Conservation (phyloP, 768 basidiomycete species). For the Paxillus rubicundulus region DNA sequence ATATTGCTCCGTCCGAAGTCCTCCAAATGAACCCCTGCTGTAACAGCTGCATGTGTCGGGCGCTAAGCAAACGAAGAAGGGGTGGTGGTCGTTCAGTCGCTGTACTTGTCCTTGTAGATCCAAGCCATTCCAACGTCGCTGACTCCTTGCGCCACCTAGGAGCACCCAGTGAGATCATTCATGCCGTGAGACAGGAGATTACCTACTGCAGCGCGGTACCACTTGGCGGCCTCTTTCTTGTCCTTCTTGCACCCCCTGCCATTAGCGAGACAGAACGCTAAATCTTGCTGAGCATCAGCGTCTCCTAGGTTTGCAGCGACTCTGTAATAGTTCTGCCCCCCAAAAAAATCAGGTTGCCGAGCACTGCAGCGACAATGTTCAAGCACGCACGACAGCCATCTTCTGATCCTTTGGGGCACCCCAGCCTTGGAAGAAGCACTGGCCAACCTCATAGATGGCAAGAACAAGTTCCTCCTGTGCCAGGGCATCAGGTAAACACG, state of each 20-base stretch:
- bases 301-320: constrained; percentile 86
- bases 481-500: neutral
- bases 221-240: constrained; percentile 80
- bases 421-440: constrained; percentile 93
- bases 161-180: constrained; percentile 3
- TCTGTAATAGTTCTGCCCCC: constrained; percentile 69
- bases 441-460: constrained; percentile 89
- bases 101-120: constrained; percentile 88
- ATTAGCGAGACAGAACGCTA: constrained; percentile 82
- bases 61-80: neutral
- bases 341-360: neutral
- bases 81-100: constrained; percentile 12
- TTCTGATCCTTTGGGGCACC: constrained; percentile 84
- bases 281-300: constrained; percentile 80
- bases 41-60: neutral
- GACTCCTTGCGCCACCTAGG: constrained; percentile 62
- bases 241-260: constrained; percentile 90
- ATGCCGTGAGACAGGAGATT: neutral
- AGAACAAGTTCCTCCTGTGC: constrained; percentile 74
- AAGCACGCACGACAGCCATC: constrained; percentile 73
- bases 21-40: constrained; percentile 3
- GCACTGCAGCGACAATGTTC: neutral
- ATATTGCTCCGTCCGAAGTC: constrained; percentile 9
- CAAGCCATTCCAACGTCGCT: constrained; percentile 85
- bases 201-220: constrained; percentile 85